phyloP scores from a whole-genome alignment of 2,329 filamentous ascomycete species.

The Aplosporella prunicola region DNA sequence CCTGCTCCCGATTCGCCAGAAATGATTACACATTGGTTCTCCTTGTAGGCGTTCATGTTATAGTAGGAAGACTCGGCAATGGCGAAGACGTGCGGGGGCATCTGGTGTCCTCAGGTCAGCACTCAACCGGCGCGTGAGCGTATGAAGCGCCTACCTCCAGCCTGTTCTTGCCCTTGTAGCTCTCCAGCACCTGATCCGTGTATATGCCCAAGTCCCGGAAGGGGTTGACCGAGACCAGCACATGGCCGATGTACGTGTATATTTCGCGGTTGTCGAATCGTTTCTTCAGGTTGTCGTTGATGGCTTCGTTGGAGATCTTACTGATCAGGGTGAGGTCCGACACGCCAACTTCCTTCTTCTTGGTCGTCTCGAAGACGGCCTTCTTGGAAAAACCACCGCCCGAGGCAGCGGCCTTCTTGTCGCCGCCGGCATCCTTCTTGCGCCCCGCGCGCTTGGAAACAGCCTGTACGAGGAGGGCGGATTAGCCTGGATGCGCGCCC shows the following conservation, averaged over 20 bases:
- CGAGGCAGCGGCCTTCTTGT: constrained; percentile 29
- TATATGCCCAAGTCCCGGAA: constrained; percentile 98
- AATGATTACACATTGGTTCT: constrained; percentile 99
- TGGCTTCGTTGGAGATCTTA: constrained; percentile 98
- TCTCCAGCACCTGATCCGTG: constrained; percentile 84
- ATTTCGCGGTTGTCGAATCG: constrained; percentile 96
- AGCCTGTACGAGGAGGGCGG: constrained; percentile 31
- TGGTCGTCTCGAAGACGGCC: constrained; percentile 87
- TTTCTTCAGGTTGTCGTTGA: constrained; percentile 98
- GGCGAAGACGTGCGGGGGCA: constrained; percentile 92
- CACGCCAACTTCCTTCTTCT: constrained; percentile 99
- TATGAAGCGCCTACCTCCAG: constrained; percentile 57
- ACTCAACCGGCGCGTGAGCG: not conserved
- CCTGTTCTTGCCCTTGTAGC: constrained; percentile 93
- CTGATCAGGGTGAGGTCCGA: constrained; percentile 95
- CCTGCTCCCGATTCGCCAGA: constrained; percentile 96
- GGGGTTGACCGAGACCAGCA: constrained; percentile 96
- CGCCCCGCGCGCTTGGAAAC: constrained; percentile 50
- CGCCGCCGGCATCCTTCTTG: constrained; percentile 43
- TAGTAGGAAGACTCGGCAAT: constrained; percentile 96
- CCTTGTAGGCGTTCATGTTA: constrained; percentile 99
- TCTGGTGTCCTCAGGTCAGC: constrained; percentile 26
- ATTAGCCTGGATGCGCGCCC: not conserved
- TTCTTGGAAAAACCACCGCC: constrained; percentile 71
- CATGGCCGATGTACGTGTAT: constrained; percentile 99